phyloP scores from a whole-genome alignment of 1,284 basidiomycete genomes.

The Ceratobasidium sp. region DNA sequence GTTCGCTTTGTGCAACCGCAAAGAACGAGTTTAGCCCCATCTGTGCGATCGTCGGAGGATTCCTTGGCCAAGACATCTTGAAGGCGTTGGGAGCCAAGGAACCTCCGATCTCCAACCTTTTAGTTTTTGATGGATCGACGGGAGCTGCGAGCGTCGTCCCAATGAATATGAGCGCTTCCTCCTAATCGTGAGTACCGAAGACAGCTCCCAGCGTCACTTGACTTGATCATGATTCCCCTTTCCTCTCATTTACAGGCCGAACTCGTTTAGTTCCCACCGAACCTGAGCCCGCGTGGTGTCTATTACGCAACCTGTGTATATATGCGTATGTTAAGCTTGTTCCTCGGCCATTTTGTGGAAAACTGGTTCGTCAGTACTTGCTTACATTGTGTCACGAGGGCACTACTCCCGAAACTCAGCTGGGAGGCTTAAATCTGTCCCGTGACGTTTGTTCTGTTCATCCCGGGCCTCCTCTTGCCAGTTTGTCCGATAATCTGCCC shows the following conservation, averaged over 20 bases:
- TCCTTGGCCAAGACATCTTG: slow-evolving; percentile 93
- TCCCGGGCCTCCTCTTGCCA: background rate
- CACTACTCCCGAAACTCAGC: background rate
- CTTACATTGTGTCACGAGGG: slow-evolving; percentile 7
- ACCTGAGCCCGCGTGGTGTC: background rate
- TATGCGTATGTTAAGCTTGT: slow-evolving; percentile 4
- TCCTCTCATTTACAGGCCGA: background rate
- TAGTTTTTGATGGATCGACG: slow-evolving; percentile 84
- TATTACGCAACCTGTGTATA: background rate
- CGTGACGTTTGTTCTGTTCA: slow-evolving; percentile 21
- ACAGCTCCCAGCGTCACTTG: background rate
- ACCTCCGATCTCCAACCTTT: slow-evolving; percentile 89
- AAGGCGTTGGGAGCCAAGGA: slow-evolving; percentile 90
- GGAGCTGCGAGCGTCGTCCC: slow-evolving; percentile 68
- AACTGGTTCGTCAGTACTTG: background rate
- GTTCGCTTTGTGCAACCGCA: slow-evolving; percentile 56
- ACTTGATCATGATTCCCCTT: background rate
- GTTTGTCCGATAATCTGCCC: slow-evolving; percentile 35
- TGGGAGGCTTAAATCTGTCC: background rate
- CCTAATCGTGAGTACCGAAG: slow-evolving; percentile 26
- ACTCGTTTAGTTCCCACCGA: background rate
- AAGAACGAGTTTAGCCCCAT: slow-evolving; percentile 87
- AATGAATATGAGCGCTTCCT: slow-evolving; percentile 27
- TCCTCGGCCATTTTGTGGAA: background rate
- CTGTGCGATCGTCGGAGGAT: slow-evolving; percentile 90